Conservation (phyloP, 2,329 filamentous ascomycete genomes). For the Pseudogymnoascus sp. region DNA sequence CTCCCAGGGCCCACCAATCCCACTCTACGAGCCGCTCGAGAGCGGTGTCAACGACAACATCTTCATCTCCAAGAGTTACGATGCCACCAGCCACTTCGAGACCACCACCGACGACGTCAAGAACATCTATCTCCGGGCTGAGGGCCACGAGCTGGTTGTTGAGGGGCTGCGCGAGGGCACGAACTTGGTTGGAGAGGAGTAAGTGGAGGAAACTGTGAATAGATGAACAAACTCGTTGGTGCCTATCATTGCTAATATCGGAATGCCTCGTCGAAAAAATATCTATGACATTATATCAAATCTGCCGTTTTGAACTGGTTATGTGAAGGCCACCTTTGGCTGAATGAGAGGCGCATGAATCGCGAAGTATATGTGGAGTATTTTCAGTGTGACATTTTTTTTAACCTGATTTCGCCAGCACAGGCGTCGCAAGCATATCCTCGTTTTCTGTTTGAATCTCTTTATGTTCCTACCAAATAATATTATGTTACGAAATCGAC, state of each 20-base stretch:
- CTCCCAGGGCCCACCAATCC: constrained; percentile 67
- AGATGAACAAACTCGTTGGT: constrained; percentile 8
- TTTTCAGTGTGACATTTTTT: background rate
- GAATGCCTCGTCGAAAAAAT: constrained; percentile 5
- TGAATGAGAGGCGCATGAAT: background rate
- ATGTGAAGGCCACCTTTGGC: background rate
- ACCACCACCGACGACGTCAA: constrained; percentile 83
- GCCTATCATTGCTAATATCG: constrained; percentile 3
- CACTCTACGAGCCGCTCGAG: constrained; percentile 84
- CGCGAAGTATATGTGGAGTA: background rate
- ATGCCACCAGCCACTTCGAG: constrained; percentile 96
- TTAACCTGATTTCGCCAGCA: background rate
- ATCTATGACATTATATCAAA: constrained; percentile 5
- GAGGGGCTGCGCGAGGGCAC: constrained; percentile 77
- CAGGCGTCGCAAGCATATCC: background rate
- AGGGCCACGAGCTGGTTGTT: constrained; percentile 78
- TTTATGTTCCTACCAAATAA: background rate
- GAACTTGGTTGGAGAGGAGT: constrained; percentile 61
- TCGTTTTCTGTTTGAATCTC: background rate
- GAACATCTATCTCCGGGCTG: constrained; percentile 80
- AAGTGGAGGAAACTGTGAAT: constrained; percentile 21
- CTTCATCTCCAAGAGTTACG: constrained; percentile 98
- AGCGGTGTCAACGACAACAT: constrained; percentile 80
- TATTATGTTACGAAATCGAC: background rate
- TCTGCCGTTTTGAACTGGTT: background rate